A percentile compares a stretch with the other conserved stretches of the same genome.
Conservation (phyloP, 805 yeast genomes). For the Cyberlindnera veronae region DNA sequence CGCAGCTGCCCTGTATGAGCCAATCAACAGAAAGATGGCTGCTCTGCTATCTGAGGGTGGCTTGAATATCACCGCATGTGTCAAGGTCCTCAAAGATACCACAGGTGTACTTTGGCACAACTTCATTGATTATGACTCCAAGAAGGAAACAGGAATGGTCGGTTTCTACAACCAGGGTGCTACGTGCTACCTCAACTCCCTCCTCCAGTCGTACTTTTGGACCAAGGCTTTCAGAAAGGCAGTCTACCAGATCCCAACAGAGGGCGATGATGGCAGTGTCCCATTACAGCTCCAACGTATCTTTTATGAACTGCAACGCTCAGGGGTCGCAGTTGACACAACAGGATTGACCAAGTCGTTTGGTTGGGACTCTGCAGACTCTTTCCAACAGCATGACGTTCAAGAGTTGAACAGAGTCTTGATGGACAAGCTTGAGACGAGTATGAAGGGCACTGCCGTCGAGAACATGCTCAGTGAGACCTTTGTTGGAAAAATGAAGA, state of each 20-base stretch:
- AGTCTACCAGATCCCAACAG: constrained; percentile 88
- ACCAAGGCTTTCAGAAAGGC: constrained; percentile 78
- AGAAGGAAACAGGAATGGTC: constrained; percentile 81
- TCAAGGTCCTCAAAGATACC: constrained; percentile 76
- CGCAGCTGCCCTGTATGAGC: constrained; percentile 31
- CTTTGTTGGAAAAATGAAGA: constrained; percentile 96
- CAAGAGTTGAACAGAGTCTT: constrained; percentile 93
- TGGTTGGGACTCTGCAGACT: constrained; percentile 96
- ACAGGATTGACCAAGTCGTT: constrained; percentile 83
- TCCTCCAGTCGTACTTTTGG: constrained; percentile 85
- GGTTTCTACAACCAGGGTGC: constrained; percentile 98
- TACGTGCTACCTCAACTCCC: constrained; percentile 91
- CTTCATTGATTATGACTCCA: constrained; percentile 80
- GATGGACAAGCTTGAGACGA: constrained; percentile 89
- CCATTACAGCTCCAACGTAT: constrained; percentile 84
- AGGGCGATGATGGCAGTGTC: constrained; percentile 55
- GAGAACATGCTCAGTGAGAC: constrained; percentile 73
- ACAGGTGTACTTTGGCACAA: constrained; percentile 96
- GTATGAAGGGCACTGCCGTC: constrained; percentile 85
- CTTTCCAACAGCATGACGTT: constrained; percentile 96
- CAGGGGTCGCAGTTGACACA: constrained; percentile 77
- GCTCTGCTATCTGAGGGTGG: constrained; percentile 45
- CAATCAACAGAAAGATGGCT: constrained; percentile 29
- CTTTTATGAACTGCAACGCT: constrained; percentile 74
- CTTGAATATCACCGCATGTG: constrained; percentile 71